phyloP scores from a whole-genome alignment of 768 basidiomycete species.

The Russula dissimulans region DNA sequence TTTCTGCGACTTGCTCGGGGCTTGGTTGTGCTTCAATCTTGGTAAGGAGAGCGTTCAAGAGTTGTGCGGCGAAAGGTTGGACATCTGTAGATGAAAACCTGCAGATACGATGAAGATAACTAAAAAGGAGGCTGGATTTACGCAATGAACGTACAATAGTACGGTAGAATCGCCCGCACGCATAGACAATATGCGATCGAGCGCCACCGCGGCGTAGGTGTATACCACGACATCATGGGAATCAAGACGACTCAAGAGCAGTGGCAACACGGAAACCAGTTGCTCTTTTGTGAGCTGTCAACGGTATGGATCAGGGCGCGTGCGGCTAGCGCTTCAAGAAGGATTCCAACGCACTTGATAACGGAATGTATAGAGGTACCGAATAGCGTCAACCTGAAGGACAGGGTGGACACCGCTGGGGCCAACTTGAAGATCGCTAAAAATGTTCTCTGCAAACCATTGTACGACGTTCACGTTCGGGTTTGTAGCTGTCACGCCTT shows the following conservation, averaged over 20 bases:
- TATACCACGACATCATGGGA: constrained; percentile 87
- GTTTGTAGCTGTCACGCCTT: constrained; percentile 91
- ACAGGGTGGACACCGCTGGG: constrained; percentile 73
- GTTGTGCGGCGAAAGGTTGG: constrained; percentile 65
- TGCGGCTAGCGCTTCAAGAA: not conserved
- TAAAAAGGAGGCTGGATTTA: not conserved
- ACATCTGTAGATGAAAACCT: constrained; percentile 89
- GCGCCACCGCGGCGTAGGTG: constrained; percentile 96
- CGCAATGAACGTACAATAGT: constrained; percentile 49
- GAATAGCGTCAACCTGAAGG: constrained; percentile 92
- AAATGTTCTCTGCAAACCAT: constrained; percentile 91
- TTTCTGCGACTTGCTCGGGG: constrained; percentile 91
- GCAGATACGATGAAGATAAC: not conserved
- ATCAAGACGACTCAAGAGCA: constrained; percentile 71
- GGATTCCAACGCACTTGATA: constrained; percentile 55
- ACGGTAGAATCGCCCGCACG: constrained; percentile 52
- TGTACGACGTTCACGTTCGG: constrained; percentile 87
- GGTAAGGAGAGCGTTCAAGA: constrained; percentile 61
- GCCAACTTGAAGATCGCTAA: constrained; percentile 70
- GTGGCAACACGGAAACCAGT: constrained; percentile 81
- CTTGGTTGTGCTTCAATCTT: constrained; percentile 74
- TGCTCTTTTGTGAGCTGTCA: constrained; percentile 84
- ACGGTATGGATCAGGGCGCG: not conserved
- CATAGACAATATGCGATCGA: constrained; percentile 89
- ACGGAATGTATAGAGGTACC: constrained; percentile 91